Base-by-base conservation (phyloP, 148 eudicot species). In the Chenopodium berlandieri region DNA sequence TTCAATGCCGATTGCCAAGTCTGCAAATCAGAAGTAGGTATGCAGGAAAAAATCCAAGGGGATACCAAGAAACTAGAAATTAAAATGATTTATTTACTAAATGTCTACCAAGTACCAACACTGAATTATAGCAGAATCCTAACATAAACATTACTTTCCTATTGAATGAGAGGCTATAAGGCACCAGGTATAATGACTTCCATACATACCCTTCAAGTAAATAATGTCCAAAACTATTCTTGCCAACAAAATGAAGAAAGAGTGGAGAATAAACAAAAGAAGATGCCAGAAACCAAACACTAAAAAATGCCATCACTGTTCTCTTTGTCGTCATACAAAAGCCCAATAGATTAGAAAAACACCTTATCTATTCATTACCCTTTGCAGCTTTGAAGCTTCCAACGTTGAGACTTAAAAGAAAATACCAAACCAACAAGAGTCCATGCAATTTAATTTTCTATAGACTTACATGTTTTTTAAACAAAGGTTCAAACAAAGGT, bases 231-330 rank as follows among this genome's bases (percentile, higher is more conserved):
- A 11, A 50, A 9, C 2, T 50, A 9, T 14, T 14, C 54, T 50
- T 10, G 54, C 67, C 52, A 7, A 25, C 22, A 5, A 40, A n/a
- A 63, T n/a, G 37, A 9, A 50, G 31, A 65, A 65, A 13, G 54
- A 25, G 56, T 9, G 23, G 32, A 46, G 80, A 64, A n/a, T 19
- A 46, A 68, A 73, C 48, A 10, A 19, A 11, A 31, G 12, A 27
- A 47, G 47, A 67, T 17, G 54, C 54, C 54, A 56, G 23, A 19
- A 50, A 78, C 47, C 78, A 75, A 66, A 78, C 70, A 60, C 80
- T 56, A 58, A 32, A 56, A 6, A 54, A 4, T 10, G 40, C 34
- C 17, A 56, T 56, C 78, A 52, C 10, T 30, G 30, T 32, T 22
- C 54, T 50, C 54, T 20, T 23, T 65, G 30, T 25, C 46, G 16